Conservation (phyloP, 257 asterid genomes). For the Nicotiana otophora region DNA sequence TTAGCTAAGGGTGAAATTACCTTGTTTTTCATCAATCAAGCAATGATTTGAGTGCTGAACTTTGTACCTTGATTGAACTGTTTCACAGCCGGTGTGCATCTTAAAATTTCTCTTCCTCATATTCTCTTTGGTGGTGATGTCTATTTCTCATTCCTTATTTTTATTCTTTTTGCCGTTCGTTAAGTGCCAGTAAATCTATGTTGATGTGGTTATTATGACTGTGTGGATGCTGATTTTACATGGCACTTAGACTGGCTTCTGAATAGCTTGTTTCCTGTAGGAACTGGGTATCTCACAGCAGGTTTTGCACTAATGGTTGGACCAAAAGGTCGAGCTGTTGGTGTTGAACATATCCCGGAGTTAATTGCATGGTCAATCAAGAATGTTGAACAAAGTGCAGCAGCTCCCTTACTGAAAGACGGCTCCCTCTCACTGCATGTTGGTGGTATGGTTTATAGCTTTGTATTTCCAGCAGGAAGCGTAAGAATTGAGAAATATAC, state of each 20-base stretch:
- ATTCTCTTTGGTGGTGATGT: not conserved
- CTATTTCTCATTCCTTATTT: too few species aligned
- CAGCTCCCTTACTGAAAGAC: conserved; percentile 61
- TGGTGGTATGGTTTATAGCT: conserved; percentile 52
- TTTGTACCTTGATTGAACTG: not conserved
- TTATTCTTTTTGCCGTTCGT: too few species aligned
- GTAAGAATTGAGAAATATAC: not conserved
- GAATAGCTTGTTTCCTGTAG: conserved; percentile 29
- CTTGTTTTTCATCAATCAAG: not conserved
- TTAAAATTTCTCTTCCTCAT: not conserved
- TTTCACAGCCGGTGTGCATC: not conserved
- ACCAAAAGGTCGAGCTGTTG: conserved; percentile 76
- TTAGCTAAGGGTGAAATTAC: not conserved
- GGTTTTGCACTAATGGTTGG: conserved; percentile 95
- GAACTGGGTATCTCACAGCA: conserved; percentile 95
- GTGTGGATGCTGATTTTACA: not conserved
- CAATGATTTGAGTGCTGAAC: not conserved
- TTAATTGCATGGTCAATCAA: conserved; percentile 62
- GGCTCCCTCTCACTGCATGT: conserved; percentile 61
- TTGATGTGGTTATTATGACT: not conserved
- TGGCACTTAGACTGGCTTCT: not conserved
- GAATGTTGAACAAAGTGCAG: conserved; percentile 65
- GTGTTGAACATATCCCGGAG: conserved; percentile 94
- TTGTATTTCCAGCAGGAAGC: too few species aligned
- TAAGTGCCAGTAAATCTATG: not conserved